Evolutionary conservation across 495 filamentous ascomycete genomes (phyloP), one percentile per base, ranked within the genome.

Genomic region (Penicillium subrubescens): DNA sequence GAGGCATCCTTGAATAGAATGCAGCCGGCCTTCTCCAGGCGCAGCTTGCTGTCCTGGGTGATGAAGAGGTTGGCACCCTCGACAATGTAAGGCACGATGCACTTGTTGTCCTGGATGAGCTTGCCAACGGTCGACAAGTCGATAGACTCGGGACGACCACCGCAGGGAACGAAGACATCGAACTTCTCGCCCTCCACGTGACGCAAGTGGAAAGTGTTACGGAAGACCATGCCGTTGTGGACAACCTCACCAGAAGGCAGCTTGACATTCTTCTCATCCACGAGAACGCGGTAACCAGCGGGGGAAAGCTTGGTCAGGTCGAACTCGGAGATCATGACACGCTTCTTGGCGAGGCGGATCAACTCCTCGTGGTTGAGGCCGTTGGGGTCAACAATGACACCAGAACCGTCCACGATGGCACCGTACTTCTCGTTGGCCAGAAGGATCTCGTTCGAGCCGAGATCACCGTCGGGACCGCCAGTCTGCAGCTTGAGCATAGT

Each of bases 21-120:
- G 72, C 90, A 93, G 64, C 96, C 96, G 33, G 95, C 94, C 68
- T 91, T 88, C 79, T 99, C 95, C 6, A 99, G 86, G 23, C 93
- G 90, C 60, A 98, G 83, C 84, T 99, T 99, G 67, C 92, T 93
- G 72, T 99, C 95, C 78, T 99, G 96, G 14, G 95, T 98, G 78
- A 99, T 95, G 86, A 99, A 99, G 44, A 99, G 83, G 73, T 99
- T 99, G 72, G 95, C 95, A 23, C 95, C 95, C 77, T 99, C 95
- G 52, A 99, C 95, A 33, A 99, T 94, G 81, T 95, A 98, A 7
- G 93, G 93, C 61, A 99, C 90, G 7, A 84, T 85, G 17, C 84
- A 83, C 81, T 95, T 96, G 77, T 92, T 91, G 62, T 95, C 87
- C 51, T 80, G 71, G 75, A 99, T 97, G 60, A 99, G 86, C 75